Conservation (phyloP, 139 green algal genomes). For the Volvox africanus region DNA sequence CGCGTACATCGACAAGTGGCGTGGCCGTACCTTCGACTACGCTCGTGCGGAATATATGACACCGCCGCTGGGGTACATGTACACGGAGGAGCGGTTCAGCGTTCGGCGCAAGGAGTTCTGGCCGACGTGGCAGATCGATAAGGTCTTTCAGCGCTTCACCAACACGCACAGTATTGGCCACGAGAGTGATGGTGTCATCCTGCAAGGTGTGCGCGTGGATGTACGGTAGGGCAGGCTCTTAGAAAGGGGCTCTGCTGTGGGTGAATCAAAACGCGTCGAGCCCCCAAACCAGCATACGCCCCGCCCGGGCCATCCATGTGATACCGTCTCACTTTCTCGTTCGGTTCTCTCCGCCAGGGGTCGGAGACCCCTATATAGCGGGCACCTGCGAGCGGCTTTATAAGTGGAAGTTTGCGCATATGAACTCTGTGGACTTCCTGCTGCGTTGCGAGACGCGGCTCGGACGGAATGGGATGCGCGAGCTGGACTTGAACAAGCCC, state of each 20-base stretch:
- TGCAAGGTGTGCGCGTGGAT: constrained; percentile 69
- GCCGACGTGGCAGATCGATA: constrained; percentile 74
- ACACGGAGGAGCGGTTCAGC: constrained; percentile 76
- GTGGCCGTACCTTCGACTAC: constrained; percentile 11
- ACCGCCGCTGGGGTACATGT: constrained; percentile 63
- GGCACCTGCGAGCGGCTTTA: constrained; percentile 90
- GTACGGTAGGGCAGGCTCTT: too few relatives aligned
- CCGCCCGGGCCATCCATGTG: too few relatives aligned
- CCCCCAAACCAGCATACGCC: too few relatives aligned
- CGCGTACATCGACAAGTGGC: constrained; percentile 51
- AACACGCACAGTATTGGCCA: constrained; percentile 77
- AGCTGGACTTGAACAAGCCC: neutral
- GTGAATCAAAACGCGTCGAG: too few relatives aligned
- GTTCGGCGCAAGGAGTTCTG: constrained; percentile 94
- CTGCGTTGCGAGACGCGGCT: constrained; percentile 40
- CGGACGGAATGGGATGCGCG: neutral
- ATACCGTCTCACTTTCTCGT: too few relatives aligned
- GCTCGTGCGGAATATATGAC: constrained; percentile 49
- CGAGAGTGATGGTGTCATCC: constrained; percentile 96
- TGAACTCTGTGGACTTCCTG: constrained; percentile 98
- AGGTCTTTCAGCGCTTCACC: constrained; percentile 77
- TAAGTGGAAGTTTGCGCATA: constrained; percentile 97
- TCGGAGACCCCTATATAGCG: constrained; percentile 82
- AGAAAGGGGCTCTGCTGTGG: too few relatives aligned
- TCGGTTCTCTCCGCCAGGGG: neutral